Evolutionary conservation across 2,329 filamentous ascomycete species (phyloP), one percentile per base, ranked within the genome.

Genomic region (Tolypocladium sp.): DNA sequence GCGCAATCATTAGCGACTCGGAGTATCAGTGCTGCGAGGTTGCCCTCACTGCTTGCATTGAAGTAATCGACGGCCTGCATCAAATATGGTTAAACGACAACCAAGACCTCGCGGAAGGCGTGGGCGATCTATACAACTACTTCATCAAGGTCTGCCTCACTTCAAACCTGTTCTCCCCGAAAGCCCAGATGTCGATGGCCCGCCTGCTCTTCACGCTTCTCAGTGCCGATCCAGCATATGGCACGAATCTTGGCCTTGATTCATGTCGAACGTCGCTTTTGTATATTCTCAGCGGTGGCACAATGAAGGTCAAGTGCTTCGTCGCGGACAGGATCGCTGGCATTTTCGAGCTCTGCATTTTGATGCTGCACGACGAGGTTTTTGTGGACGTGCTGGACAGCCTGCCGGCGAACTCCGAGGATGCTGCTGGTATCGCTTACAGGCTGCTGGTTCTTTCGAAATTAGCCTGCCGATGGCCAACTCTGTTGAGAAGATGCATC

Each of bases 381-480:
- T 91, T 97, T 63, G 81, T 91, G 41, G 91, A 97, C 68, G 82
- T 99, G 15, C 77, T 95, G n/a, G 79, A 84, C 22, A 89, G 81
- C 64, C 78, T 99, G n/a, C 91, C 93, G 0, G 81, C 80, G 3
- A 86, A 95, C 63, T 77, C 82, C 5, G 83, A 86, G 38, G 87
- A 86, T 72, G 74, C 81, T 15, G 92, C 97, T 72, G 93, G 92
- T 0, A 93, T 97, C 64, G 90, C 91, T 0, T 83, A 96, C 63
- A 87, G 94, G 7, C 76, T 97, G 3, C 83, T 90, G 62, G 84
- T 91, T 10, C 76, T 97, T 13, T 84, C 89, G 1, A 85, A 86
- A 58, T 76, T 99, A 60, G 94, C 90, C 30, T 90, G 91, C 37
- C 77, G 79, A 56, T 97, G 93, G 90, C 87, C 91, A 60, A 96